Base-by-base conservation (phyloP, 2,329 filamentous ascomycete species). In the Trichocomaceae sp. region DNA sequence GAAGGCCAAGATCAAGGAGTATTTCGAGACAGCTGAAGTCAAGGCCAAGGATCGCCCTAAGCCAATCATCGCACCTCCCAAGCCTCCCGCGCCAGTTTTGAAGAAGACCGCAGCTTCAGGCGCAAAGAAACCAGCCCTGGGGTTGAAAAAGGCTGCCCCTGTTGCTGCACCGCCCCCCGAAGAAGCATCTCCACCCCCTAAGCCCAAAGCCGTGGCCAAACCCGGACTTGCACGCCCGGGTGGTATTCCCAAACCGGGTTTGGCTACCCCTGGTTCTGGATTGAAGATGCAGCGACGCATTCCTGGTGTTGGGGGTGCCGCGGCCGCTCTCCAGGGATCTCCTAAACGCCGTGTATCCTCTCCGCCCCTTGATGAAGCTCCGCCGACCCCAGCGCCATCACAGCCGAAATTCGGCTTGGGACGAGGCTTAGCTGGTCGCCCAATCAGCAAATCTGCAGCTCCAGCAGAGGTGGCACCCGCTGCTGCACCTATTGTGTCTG, bases 1-100 rank as follows among this genome's bases (percentile, higher is more conserved):
- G 58, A 97, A 96, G 75, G 87, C 80, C 59, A 99, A 96, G 72
- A 88, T 97, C 69, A 96, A 95, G 75, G 93, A 99, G 69, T 97
- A 84, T 69, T 88, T 85, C 57, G 88, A 92, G 54, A 79, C 81
- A 5, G 89, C 88, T 26, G 85, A 92, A 67, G 89, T 95, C 52
- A 91, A 90, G 68, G 87, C 89, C 26, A 95, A 93, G 68, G 90
- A 90, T 68, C 95, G 95, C 73, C 92, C 92, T 0, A 96, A 96
- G 75, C 82, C 89, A 17, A 77, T 78, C 35, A 75, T 79, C 50
- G 77, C 80, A 22, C 82, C 84, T 8, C 81, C 89, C 2, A 80
- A 80, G 61, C 70, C 23, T 26, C 23, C 76, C 17, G 72, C 53
- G n/a, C 37, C 77, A 17, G 72, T 73, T 20, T 77, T 71, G 41